These are phyloP conservation scores for Colletotrichum acutatum DNA, from an alignment of 2,329 filamentous ascomycete genomes.

Conservation along the genomic window DNA sequence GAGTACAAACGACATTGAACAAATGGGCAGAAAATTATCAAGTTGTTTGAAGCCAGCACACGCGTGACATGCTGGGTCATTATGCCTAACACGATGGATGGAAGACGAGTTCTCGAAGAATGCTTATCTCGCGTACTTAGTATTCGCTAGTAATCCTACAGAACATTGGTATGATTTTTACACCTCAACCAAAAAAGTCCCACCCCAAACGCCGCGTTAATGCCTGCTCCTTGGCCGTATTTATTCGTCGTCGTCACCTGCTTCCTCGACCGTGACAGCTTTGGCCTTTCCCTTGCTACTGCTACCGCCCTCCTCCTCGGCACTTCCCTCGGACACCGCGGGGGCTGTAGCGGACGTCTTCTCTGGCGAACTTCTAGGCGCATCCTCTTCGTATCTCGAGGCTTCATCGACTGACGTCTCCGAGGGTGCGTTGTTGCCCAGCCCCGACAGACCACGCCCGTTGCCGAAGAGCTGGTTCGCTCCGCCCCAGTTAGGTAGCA, in stretches of 20 bases:
- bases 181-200: constrained; percentile 14
- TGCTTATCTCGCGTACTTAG: background rate
- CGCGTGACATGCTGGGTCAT: background rate
- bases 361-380: background rate
- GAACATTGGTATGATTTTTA: constrained; percentile 33
- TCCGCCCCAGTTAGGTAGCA: constrained; percentile 63
- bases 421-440: constrained; percentile 14
- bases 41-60: background rate
- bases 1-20: background rate
- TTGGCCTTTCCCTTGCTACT: constrained; percentile 55
- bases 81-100: background rate
- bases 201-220: constrained; percentile 24
- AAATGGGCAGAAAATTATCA: background rate
- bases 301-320: background rate
- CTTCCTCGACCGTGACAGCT: constrained; percentile 60
- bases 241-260: constrained; percentile 51
- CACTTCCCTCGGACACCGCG: constrained; percentile 22
- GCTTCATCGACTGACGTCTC: constrained; percentile 23
- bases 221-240: constrained; percentile 13
- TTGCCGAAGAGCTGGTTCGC: constrained; percentile 59
- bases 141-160: constrained; percentile 30
- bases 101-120: background rate
- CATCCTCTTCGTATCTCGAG: constrained; percentile 30
- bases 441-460: constrained; percentile 34
- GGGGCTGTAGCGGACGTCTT: constrained; percentile 13